Evolutionary conservation across 139 green algal genomes (phyloP), one percentile per base, ranked within the genome.

Genomic region (Micractinium conductrix): DNA sequence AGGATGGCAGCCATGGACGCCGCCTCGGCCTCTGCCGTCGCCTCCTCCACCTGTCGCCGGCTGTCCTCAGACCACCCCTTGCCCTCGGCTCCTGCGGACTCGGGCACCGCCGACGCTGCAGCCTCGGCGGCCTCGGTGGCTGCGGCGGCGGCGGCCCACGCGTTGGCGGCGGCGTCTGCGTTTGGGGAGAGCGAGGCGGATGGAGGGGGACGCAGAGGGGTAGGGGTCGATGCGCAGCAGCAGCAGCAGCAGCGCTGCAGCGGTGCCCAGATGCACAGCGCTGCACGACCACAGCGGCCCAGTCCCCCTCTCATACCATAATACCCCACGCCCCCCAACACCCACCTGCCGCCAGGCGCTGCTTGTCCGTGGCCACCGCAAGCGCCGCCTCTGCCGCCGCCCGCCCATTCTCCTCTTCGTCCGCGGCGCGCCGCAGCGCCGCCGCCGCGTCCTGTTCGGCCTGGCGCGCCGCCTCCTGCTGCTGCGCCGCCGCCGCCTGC

Each of bases 1-100:
- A 70, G 17, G 37, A 81, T 81, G 74, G 74, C 50, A 38, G 33
- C 53, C 74, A 81, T 81, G 53, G 74, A 62, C 0, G 74, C 74
- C 8, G 53, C 74, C 35, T 81, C 74, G 4, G 74, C 74, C 55
- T 81, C 74, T 7, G 60, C 74, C 37, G 42, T 24, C 0, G 74
- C 74, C 7, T 50, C 74, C 35, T 40, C 74, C 74, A 81, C 74
- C 73, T 79, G 73, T 2, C 45, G n/a, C 44, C 26, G 22, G n/a
- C 45, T 65, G 4, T 79, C 73, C 45, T 63, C 73, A 14, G 19
- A 40, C 73, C 74, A 69, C 37, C 50, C 38, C 40, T 50, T n/a
- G 2, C 38, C 55, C 35, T 53, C 55, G 19, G 35, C 74, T 37
- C 14, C 26, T 9, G 44, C 73, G 17, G 45, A 30, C 73, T 50